Percentiles rank a stretch among this genome's conserved stretches.
Conservation (phyloP, 2,329 filamentous ascomycete genomes). For the Elsinoe ampelina region DNA sequence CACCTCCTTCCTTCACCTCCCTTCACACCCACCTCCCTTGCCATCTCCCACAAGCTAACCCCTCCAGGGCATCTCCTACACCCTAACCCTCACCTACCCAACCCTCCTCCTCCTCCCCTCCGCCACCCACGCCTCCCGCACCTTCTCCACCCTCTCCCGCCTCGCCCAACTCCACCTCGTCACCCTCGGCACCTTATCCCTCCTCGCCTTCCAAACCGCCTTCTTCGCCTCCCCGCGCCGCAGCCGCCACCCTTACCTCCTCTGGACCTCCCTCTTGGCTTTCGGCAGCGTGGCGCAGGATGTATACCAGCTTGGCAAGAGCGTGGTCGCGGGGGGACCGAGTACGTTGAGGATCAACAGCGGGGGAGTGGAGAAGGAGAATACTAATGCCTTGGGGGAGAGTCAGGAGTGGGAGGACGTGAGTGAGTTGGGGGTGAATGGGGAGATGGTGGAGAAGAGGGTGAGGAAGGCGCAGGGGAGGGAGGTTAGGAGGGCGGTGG, state of each 20-base stretch:
- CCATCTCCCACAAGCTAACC: neutral
- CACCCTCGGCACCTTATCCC: conserved; percentile 58
- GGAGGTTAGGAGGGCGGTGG: conserved; percentile 34
- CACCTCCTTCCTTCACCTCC: conserved; percentile 12
- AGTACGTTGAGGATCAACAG: conserved; percentile 2
- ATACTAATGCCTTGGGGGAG: conserved; percentile 15
- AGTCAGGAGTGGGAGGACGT: conserved; percentile 17
- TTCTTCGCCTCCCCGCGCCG: conserved; percentile 66
- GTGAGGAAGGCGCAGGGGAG: conserved; percentile 34
- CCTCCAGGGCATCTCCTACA: conserved; percentile 77
- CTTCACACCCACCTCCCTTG: conserved; percentile 13
- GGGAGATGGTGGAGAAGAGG: conserved; percentile 39
- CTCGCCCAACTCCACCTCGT: conserved; percentile 57
- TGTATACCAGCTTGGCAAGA: conserved; percentile 21
- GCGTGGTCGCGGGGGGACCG: conserved; percentile 10
- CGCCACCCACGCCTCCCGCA: conserved; percentile 58
- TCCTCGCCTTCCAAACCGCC: conserved; percentile 64
- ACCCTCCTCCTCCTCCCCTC: conserved; percentile 72
- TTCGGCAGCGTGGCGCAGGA: conserved; percentile 36
- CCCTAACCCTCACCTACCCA: conserved; percentile 68
- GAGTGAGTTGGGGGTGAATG: conserved; percentile 37
- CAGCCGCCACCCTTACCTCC: conserved; percentile 75
- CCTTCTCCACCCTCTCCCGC: conserved; percentile 58
- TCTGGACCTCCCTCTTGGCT: conserved; percentile 71
- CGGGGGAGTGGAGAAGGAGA: conserved; percentile 15